Conservation (phyloP, 805 yeast genomes). For the Kazachstania psychrophila region DNA sequence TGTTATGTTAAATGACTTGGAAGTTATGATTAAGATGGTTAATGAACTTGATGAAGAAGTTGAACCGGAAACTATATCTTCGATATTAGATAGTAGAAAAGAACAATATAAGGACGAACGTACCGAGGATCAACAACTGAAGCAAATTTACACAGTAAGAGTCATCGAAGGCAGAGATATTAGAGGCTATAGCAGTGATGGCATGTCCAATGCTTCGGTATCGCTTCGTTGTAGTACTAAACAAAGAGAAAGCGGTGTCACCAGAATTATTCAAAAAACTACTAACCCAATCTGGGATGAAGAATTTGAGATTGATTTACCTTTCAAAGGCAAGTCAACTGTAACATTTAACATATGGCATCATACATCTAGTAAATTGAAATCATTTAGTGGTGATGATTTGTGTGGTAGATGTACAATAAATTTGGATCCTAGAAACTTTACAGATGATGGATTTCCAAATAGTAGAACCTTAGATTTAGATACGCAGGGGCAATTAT, state of each 20-base stretch:
- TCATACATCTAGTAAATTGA: conserved; percentile 33
- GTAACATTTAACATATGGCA: conserved; percentile 65
- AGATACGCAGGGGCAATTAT: conserved; percentile 59
- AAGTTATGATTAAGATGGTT: conserved; percentile 40
- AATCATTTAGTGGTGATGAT: conserved; percentile 41
- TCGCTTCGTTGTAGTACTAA: conserved; percentile 50
- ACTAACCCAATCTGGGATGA: conserved; percentile 81
- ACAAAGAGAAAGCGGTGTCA: conserved; percentile 53
- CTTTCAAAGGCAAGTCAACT: conserved; percentile 36
- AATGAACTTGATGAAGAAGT: conserved; percentile 45
- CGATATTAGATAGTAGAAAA: conserved; percentile 11
- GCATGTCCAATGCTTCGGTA: conserved; percentile 48
- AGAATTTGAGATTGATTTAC: conserved; percentile 52
- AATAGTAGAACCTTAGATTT: conserved; percentile 49
- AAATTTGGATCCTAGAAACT: conserved; percentile 52
- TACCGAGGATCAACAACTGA: conserved; percentile 15
- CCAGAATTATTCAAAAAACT: conserved; percentile 52
- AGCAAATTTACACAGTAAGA: conserved; percentile 55
- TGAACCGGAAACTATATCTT: conserved; percentile 49
- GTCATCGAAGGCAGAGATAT: conserved; percentile 57
- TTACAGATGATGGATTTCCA: conserved; percentile 60
- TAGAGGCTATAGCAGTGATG: conserved; percentile 37
- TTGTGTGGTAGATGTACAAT: conserved; percentile 57
- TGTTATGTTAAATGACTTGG: conserved; percentile 64
- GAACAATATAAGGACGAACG: conserved; percentile 17